These are phyloP conservation scores for Penicillium mononematosum DNA, from an alignment of 495 filamentous ascomycete genomes.

Conservation along the genomic window DNA sequence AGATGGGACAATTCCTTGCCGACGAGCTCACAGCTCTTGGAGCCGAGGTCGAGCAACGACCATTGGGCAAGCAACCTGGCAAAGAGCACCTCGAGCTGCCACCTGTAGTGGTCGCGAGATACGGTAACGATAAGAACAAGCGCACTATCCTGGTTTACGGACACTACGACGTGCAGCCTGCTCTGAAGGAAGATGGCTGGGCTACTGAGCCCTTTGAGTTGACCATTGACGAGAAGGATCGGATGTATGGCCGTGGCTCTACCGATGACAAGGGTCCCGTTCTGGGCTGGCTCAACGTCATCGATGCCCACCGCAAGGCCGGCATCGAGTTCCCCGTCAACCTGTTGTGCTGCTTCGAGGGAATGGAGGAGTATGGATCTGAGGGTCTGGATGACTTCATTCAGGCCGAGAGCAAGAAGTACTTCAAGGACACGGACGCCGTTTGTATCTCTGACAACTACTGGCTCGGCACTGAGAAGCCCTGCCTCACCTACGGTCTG, in stretches of 20 bases:
- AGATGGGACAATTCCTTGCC: conserved; percentile 93
- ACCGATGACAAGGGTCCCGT: conserved; percentile 99
- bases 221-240: conserved; percentile 79
- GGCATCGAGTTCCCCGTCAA: conserved; percentile 95
- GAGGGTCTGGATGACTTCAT: conserved; percentile 97
- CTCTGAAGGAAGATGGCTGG: conserved; percentile 92
- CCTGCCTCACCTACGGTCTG: conserved; percentile 96
- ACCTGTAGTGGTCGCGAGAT: conserved; percentile 86
- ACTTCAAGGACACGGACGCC: conserved; percentile 91
- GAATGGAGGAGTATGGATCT: conserved; percentile 99
- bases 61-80: conserved; percentile 84
- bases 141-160: conserved; percentile 95
- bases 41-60: conserved; percentile 78
- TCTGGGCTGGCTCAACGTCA: conserved; percentile 95
- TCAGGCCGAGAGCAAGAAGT: conserved; percentile 79
- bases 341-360: conserved; percentile 99
- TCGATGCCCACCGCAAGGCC: conserved; percentile 94
- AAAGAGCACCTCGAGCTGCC: conserved; percentile 88
- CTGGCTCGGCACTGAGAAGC: conserved; percentile 98
- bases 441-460: conserved; percentile 99
- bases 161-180: conserved; percentile 98
- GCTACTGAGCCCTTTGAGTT: conserved; percentile 91
- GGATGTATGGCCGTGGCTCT: conserved; percentile 93
- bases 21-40: conserved; percentile 78
- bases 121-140: conserved; percentile 87